Evolutionary conservation across 2,329 filamentous ascomycete genomes (phyloP).

Genomic region (Trichoderma aggressivum): DNA sequence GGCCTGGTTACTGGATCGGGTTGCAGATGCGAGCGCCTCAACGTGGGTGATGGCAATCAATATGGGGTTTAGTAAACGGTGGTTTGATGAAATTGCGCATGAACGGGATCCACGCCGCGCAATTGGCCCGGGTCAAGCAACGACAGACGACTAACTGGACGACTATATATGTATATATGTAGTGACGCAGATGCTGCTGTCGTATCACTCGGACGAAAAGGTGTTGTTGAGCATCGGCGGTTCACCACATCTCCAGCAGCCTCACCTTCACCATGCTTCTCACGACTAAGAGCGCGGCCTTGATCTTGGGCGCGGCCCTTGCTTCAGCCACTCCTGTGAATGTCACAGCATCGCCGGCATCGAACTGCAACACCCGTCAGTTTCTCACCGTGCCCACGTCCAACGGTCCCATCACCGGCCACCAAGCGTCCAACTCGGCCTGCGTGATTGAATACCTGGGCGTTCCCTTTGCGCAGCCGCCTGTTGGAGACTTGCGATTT

Average conservation of each 20-base stretch:
- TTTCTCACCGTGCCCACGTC: conserved; percentile 30
- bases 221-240: background rate
- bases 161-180: background rate
- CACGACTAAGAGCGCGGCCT: background rate
- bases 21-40: background rate
- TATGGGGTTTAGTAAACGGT: background rate
- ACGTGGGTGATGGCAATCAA: background rate
- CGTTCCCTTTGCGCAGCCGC: conserved; percentile 40
- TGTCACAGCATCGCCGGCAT: background rate
- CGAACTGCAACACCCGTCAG: conserved; percentile 18
- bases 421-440: conserved; percentile 28
- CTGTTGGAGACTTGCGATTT: conserved; percentile 37
- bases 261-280: background rate
- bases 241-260: background rate
- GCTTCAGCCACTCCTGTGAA: background rate
- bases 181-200: background rate
- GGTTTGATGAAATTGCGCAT: background rate
- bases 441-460: conserved; percentile 39
- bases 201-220: background rate
- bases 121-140: background rate
- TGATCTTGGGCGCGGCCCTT: conserved; percentile 1
- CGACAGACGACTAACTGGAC: background rate
- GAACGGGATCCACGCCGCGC: background rate
- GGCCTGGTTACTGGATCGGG: conserved; percentile 3
- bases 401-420: conserved; percentile 35